Percentiles rank a stretch among this genome's conserved stretches.
These are phyloP conservation scores for Gymnopus androsaceus DNA, from an alignment of 1,284 basidiomycete species.

Conservation along the genomic window DNA sequence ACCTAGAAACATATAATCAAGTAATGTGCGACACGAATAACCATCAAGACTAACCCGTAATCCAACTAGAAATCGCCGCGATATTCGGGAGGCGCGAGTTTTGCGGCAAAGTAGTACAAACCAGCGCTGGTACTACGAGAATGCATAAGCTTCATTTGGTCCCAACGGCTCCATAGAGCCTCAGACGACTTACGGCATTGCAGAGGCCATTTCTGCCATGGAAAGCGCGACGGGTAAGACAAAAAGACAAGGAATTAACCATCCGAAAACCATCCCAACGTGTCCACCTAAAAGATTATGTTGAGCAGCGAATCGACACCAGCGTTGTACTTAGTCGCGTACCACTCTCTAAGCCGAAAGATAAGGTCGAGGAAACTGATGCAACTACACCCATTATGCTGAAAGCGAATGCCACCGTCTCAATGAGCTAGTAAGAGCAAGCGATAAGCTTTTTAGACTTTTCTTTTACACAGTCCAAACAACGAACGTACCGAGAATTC, in stretches of 20 bases:
- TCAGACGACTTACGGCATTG: slow-evolving; percentile 65
- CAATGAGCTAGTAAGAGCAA: slow-evolving; percentile 44
- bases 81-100: slow-evolving; percentile 60
- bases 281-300: slow-evolving; percentile 54
- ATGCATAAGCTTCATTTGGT: slow-evolving; percentile 4
- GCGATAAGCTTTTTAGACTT: not conserved
- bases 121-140: slow-evolving; percentile 63
- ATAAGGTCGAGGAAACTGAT: slow-evolving; percentile 67
- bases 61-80: slow-evolving; percentile 70
- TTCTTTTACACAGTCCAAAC: not conserved
- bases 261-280: slow-evolving; percentile 77
- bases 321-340: slow-evolving; percentile 19
- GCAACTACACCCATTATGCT: slow-evolving; percentile 78
- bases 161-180: not conserved
- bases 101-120: slow-evolving; percentile 74
- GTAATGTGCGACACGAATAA: not conserved
- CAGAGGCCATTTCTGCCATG: slow-evolving; percentile 73
- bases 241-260: slow-evolving; percentile 72
- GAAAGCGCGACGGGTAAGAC: slow-evolving; percentile 66
- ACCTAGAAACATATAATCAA: slow-evolving; percentile 25
- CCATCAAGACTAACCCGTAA: slow-evolving; percentile 45
- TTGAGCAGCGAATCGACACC: not conserved
- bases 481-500: slow-evolving; percentile 65
- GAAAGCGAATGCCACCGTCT: slow-evolving; percentile 70
- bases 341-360: slow-evolving; percentile 65